Percentiles rank a stretch among this genome's conserved stretches.
phyloP scores from a whole-genome alignment of 441 rosid species.

The Adansonia grandidieri region DNA sequence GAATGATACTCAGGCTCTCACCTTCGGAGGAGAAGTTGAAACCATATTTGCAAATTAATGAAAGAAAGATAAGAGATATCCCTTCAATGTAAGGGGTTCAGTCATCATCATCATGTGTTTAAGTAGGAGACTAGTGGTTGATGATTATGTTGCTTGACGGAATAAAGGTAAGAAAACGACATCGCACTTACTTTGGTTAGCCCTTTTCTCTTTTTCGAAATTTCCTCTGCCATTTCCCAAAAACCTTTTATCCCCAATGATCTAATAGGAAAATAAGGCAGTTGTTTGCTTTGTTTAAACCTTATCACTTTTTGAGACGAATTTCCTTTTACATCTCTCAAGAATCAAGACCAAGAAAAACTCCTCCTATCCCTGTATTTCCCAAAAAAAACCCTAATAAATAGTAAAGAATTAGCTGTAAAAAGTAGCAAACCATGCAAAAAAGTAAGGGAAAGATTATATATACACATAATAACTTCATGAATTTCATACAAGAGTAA shows the following conservation, averaged over 20 bases:
- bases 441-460: background rate
- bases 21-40: conserved; percentile 66
- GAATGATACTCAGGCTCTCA: conserved; percentile 18
- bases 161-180: conserved; percentile 24
- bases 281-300: conserved; percentile 9
- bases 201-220: background rate
- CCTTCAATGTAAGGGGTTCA: conserved; percentile 26
- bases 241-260: background rate
- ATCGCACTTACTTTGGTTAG: conserved; percentile 12
- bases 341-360: background rate
- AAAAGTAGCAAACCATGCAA: background rate
- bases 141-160: conserved; percentile 15
- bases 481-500: too few relatives aligned
- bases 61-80: conserved; percentile 14
- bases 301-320: background rate
- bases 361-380: too few relatives aligned
- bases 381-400: too few relatives aligned
- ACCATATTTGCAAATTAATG: conserved; percentile 47
- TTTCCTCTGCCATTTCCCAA: background rate
- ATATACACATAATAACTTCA: too few relatives aligned
- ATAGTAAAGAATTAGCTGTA: background rate
- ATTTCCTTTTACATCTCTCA: background rate
- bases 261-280: background rate
- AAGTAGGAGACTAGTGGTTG: conserved; percentile 31
- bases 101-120: conserved; percentile 30